A percentile compares a stretch with the other conserved stretches of the same genome.
These are phyloP conservation scores for Caloboletus firmus DNA, from an alignment of 1,284 basidiomycete genomes.

Conservation along the genomic window DNA sequence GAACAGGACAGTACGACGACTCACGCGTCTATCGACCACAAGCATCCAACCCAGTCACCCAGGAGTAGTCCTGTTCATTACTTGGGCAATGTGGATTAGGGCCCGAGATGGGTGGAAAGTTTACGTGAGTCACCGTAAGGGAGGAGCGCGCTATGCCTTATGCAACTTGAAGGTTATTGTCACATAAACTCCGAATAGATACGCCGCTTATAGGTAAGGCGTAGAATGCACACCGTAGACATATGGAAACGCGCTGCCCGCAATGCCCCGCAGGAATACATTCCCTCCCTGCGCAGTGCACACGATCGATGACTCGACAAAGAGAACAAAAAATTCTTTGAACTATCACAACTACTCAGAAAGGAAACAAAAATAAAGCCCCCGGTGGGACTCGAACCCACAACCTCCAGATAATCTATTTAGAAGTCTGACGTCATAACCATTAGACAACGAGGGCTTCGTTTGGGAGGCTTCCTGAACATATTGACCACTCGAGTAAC, in stretches of 20 bases:
- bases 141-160: constrained; percentile 8
- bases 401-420: constrained; percentile 71
- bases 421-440: constrained; percentile 81
- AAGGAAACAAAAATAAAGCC: constrained; percentile 39
- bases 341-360: not conserved
- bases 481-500: not conserved
- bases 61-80: not conserved
- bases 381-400: constrained; percentile 74
- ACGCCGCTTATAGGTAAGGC: not conserved
- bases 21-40: not conserved
- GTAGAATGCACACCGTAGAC: not conserved
- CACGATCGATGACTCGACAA: not conserved
- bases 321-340: not conserved
- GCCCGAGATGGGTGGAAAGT: constrained; percentile 5
- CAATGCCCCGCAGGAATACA: not conserved
- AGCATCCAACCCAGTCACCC: constrained; percentile 1
- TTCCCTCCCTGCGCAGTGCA: not conserved
- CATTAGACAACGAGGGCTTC: constrained; percentile 72
- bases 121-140: constrained; percentile 21
- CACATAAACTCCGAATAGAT: constrained; percentile 6
- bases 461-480: not conserved
- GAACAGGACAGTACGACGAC: not conserved
- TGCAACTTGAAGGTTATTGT: constrained; percentile 4
- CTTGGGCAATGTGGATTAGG: not conserved
- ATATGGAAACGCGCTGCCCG: not conserved